Evolutionary conservation across 2,329 filamentous ascomycete genomes (phyloP), one percentile per base, ranked within the genome.

Genomic region (Cryphonectria radicalis): DNA sequence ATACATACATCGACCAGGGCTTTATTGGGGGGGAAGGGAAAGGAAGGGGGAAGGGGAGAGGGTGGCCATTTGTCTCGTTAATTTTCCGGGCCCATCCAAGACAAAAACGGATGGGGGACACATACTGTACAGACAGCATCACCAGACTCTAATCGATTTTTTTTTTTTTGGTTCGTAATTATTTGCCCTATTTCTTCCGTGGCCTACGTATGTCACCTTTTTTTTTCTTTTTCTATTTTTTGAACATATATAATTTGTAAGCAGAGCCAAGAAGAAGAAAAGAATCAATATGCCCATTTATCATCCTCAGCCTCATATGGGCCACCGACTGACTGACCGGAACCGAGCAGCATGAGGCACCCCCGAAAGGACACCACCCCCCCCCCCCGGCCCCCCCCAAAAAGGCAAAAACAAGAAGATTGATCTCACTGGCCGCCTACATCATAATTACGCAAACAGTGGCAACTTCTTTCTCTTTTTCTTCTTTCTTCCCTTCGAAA

Each of bases 371-470:
- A 14, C 40, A 14, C n/a, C n/a, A n/a, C n/a, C n/a, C n/a, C n/a
- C n/a, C n/a, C n/a, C n/a, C n/a, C n/a, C n/a, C n/a, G n/a, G n/a
- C n/a, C n/a, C n/a, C n/a, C n/a, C n/a, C n/a, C n/a, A n/a, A 3
- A 46, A 14, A 6, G 14, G 19, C 10, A 53, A 53, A 13, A 28
- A 10, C 10, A 17, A 17, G 28, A 14, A 5, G 53, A n/a, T 13
- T 53, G 13, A 53, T 25, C 50, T 53, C 22, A 53, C 22, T 13
- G n/a, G 50, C 22, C 50, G 50, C 22, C 50, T 22, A 22, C 19
- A 32, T 10, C 59, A 53, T 37, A 14, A 22, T 66, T 55, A 25
- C 63, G 63, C 46, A 66, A 55, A 37, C 63, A 66, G 65, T 67
- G 65, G 65, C 65, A 32, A 67, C 11, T 62, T n/a, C 7, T 59